phyloP scores from a whole-genome alignment of 257 asterid genomes.

The Solanum megistacrolobum region DNA sequence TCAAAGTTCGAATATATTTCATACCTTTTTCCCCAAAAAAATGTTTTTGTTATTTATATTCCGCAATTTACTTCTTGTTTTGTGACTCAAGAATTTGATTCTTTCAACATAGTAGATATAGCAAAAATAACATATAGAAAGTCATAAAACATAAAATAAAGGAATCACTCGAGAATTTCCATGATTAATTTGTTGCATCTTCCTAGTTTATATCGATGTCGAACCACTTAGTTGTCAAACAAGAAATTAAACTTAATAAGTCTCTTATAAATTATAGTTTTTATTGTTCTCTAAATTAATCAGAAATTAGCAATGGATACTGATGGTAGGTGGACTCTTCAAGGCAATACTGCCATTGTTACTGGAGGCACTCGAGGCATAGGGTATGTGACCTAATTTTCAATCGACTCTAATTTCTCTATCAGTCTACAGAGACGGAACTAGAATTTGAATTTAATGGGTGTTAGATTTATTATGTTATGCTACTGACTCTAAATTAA shows the following conservation, averaged over 20 bases:
- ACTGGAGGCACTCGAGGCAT: slow-evolving; percentile 25
- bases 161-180: background rate
- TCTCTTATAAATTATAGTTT: background rate
- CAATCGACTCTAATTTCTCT: no score
- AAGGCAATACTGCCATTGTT: slow-evolving; percentile 27
- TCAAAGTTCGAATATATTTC: no score
- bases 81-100: rapidly evolving
- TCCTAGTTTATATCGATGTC: background rate
- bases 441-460: no score
- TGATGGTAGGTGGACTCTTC: slow-evolving; percentile 38
- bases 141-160: no score
- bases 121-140: no score
- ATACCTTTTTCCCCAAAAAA: no score
- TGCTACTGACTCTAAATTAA: no score
- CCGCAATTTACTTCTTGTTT: no score
- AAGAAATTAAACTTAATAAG: background rate
- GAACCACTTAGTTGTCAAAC: background rate
- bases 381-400: background rate
- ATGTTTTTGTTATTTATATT: no score
- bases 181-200: background rate
- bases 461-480: no score
- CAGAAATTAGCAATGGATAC: background rate
- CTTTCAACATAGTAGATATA: no score
- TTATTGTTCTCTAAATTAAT: background rate
- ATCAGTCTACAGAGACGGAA: no score